Evolutionary conservation across 2,329 filamentous ascomycete genomes (phyloP).

Genomic region (Paecilomyces variotii): DNA sequence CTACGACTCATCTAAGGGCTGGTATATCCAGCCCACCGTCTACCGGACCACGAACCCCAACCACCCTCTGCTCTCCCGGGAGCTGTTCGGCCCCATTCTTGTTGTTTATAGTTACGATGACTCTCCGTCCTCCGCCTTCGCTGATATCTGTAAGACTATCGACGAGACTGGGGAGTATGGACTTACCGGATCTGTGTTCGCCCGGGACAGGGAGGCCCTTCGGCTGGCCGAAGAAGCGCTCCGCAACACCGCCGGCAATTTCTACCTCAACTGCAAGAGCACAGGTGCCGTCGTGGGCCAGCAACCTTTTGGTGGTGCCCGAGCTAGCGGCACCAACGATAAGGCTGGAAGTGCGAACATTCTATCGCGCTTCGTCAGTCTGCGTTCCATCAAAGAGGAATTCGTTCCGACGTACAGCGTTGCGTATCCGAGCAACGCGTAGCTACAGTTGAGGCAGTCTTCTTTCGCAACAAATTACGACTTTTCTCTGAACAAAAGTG

Average conservation of each 20-base stretch:
- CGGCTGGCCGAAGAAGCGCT: conserved; percentile 28
- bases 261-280: conserved; percentile 42
- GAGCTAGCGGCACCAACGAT: conserved; percentile 64
- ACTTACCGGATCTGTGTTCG: conserved; percentile 37
- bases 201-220: conserved; percentile 29
- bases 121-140: conserved; percentile 48
- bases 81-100: conserved; percentile 76
- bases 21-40: conserved; percentile 76
- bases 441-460: background rate
- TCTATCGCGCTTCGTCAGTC: conserved; percentile 58
- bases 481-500: background rate
- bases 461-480: background rate
- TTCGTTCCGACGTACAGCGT: conserved; percentile 57
- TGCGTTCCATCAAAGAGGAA: conserved; percentile 67
- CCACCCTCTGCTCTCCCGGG: conserved; percentile 66
- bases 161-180: conserved; percentile 35
- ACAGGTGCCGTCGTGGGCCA: conserved; percentile 66
- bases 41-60: conserved; percentile 66
- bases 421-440: conserved; percentile 60
- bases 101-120: conserved; percentile 74
- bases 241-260: conserved; percentile 32
- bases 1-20: conserved; percentile 70
- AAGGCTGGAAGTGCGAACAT: conserved; percentile 62
- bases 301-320: conserved; percentile 62
- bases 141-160: conserved; percentile 47